A percentile compares a stretch with the other conserved stretches of the same genome.
These are phyloP conservation scores for Aureobasidium sp. DNA, from an alignment of 2,329 filamentous ascomycete species.

Conservation along the genomic window DNA sequence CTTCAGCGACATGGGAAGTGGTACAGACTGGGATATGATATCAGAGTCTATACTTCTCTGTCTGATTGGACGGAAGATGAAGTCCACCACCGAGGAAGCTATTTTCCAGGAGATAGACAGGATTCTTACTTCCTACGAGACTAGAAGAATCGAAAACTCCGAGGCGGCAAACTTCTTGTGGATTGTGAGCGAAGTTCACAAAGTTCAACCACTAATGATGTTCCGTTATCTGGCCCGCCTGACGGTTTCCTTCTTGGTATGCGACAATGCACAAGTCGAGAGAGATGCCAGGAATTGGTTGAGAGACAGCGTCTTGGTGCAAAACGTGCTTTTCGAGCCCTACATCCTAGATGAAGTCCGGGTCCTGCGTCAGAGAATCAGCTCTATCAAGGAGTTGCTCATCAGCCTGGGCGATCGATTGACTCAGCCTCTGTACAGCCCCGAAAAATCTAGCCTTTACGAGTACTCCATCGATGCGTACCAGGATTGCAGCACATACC, in stretches of 20 bases:
- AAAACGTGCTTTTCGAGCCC: neutral
- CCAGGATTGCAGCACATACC: neutral
- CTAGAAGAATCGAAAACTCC: neutral
- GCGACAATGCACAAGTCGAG: conserved; percentile 4
- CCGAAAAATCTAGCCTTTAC: neutral
- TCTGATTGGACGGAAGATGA: neutral
- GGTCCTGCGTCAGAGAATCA: neutral
- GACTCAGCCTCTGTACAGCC: neutral
- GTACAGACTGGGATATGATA: too few species aligned
- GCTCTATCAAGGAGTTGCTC: neutral
- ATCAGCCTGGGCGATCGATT: neutral
- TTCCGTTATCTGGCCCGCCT: neutral
- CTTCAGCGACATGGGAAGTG: too few species aligned
- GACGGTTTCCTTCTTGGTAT: neutral
- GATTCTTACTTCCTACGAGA: neutral
- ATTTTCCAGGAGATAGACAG: neutral
- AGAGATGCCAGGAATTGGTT: conserved; percentile 17
- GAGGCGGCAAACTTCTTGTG: neutral
- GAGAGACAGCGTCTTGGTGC: conserved; percentile 17
- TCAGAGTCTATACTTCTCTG: neutral
- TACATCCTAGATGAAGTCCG: neutral
- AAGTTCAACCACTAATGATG: neutral
- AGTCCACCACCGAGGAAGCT: neutral
- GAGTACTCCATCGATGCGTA: neutral
- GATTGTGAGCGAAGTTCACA: conserved; percentile 1